Evolutionary conservation across 2,329 filamentous ascomycete species (phyloP), one percentile per base, ranked within the genome.

Genomic region (Periconia digitata): DNA sequence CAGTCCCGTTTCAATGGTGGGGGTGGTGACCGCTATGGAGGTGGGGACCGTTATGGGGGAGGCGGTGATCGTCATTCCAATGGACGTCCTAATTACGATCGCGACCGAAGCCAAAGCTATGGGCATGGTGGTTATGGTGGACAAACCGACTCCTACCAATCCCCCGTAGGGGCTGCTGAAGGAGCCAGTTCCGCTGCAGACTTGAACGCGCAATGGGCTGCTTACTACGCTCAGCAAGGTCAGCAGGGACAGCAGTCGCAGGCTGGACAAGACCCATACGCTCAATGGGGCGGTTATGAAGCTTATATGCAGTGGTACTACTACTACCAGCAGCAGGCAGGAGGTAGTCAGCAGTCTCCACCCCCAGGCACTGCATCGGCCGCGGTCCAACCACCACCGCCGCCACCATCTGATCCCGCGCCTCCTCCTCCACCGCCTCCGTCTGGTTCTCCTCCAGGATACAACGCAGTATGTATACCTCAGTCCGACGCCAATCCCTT

Each of bases 151-250:
- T 41, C 52, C 67, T 72, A 54, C 67, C 72, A 54, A 51, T 66
- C 64, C 23, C 59, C 68, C 20, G 71, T 74, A 8, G 71, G 75
- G 18, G 70, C 75, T 16, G 72, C 80, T 10, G 72, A 79, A 21
- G 65, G 70, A 8, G 66, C 62, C 44, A 55, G 49, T 37, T 60
- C 65, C 43, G 59, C 67, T 44, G 71, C 76, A 44, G 88, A 95
- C 61, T 94, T 94, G 69, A 84, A 95, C 69, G 86, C 89, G 2
- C 87, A 91, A 68, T 94, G 95, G 71, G 92, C 92, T 53, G 63
- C 60, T 23, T 65, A 65, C 49, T 65, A 67, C 47, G 80, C 79
- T 27, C 83, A 47, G 83, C 87, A 29, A 86, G 92, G 64, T 55
- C 3, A 10, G n/a, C 27, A 32, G n/a, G 27, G 27, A 5, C 38